A percentile compares a stretch with the other conserved stretches of the same genome.
phyloP scores from a whole-genome alignment of 1,139 yeast species.

The Yamadazyma songkhlaensis region DNA sequence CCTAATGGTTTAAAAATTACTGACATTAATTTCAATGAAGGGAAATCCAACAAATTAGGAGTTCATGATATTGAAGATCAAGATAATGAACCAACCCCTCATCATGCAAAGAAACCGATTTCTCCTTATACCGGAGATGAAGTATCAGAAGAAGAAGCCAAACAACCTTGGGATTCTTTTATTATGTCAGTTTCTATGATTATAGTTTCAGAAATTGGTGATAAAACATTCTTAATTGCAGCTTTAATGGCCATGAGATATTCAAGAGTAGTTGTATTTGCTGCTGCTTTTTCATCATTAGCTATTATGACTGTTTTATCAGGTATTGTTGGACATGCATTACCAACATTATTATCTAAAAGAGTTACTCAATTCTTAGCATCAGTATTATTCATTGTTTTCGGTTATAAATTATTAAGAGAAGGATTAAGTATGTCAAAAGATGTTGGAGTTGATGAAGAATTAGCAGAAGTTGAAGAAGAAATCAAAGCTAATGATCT shows the following conservation, averaged over 20 bases:
- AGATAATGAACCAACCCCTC: conserved; percentile 32
- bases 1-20: conserved; percentile 15
- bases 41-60: conserved; percentile 20
- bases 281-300: conserved; percentile 84
- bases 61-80: conserved; percentile 24
- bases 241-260: conserved; percentile 98
- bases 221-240: conserved; percentile 93
- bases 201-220: conserved; percentile 91
- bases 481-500: conserved; percentile 72
- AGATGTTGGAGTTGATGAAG: conserved; percentile 86
- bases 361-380: conserved; percentile 80
- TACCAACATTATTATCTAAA: conserved; percentile 81
- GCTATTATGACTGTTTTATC: conserved; percentile 88
- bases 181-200: conserved; percentile 81
- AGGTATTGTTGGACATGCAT: conserved; percentile 87
- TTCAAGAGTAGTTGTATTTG: conserved; percentile 75
- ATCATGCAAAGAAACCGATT: conserved; percentile 22
- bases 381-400: conserved; percentile 72
- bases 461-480: conserved; percentile 94
- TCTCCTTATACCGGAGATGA: conserved; percentile 13
- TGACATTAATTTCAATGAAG: conserved; percentile 12
- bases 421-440: conserved; percentile 87
- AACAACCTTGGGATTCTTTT: conserved; percentile 45
- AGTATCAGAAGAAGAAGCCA: conserved; percentile 12
- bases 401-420: conserved; percentile 70